Conservation (phyloP, 2,329 filamentous ascomycete genomes). For the Monosporascus sp. region DNA sequence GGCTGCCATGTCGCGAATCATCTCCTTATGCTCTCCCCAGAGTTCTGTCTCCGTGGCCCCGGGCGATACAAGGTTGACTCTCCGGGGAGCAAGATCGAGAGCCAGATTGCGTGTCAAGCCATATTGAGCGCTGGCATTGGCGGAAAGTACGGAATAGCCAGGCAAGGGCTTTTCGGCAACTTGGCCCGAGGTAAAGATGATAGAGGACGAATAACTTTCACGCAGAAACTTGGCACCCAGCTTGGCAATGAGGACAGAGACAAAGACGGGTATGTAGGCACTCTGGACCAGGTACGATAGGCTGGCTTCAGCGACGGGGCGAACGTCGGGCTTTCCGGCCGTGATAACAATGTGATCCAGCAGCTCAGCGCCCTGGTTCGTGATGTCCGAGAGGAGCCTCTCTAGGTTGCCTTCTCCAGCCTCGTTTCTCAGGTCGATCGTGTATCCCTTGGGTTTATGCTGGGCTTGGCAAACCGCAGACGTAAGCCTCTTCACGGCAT, state of each 20-base stretch:
- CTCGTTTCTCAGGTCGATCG: conserved; percentile 42
- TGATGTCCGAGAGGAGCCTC: conserved; percentile 34
- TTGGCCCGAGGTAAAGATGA: conserved; percentile 52
- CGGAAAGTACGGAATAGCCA: too few species aligned
- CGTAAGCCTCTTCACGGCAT: conserved; percentile 39
- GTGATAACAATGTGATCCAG: conserved; percentile 55
- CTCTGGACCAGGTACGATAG: conserved; percentile 34
- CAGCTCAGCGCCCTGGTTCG: conserved; percentile 17
- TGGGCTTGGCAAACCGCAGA: conserved; percentile 31
- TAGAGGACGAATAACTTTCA: conserved; percentile 34
- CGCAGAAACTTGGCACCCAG: conserved; percentile 38
- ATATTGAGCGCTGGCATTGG: too few species aligned
- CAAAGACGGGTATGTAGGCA: conserved; percentile 45
- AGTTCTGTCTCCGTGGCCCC: conserved; percentile 47
- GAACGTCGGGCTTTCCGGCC: conserved; percentile 40
- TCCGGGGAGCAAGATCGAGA: conserved; percentile 15
- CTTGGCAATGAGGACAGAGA: conserved; percentile 47
- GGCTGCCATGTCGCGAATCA: conserved; percentile 13
- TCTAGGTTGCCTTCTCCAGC: conserved; percentile 42
- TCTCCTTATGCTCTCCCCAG: conserved; percentile 12
- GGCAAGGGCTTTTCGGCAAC: conserved; percentile 42
- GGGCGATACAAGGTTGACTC: conserved; percentile 57
- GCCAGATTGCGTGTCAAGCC: too few species aligned
- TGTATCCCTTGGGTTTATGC: conserved; percentile 32
- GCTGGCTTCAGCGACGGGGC: conserved; percentile 34